A percentile compares a stretch with the other conserved stretches of the same genome.
Evolutionary conservation across 2,329 filamentous ascomycete genomes (phyloP).

Genomic region (Podosphaera leucotricha): DNA sequence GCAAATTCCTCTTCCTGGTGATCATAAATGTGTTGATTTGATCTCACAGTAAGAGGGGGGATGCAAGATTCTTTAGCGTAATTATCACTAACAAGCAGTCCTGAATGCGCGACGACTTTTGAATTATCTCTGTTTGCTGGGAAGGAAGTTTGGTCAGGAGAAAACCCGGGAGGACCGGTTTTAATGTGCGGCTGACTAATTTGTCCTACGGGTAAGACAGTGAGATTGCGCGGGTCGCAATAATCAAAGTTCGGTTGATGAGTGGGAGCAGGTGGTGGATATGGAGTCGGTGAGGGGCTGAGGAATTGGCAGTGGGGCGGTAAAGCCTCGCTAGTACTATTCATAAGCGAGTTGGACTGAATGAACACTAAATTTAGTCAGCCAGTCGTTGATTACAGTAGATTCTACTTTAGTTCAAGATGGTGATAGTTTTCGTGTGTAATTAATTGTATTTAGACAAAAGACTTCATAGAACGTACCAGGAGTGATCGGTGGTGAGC

Average conservation of each 20-base stretch:
- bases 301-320: slow-evolving; percentile 46
- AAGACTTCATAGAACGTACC: slow-evolving; percentile 33
- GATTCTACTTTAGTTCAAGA: too few species aligned
- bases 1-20: slow-evolving; percentile 71
- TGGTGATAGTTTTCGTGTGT: too few species aligned
- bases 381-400: too few species aligned
- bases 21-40: slow-evolving; percentile 52
- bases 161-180: slow-evolving; percentile 27
- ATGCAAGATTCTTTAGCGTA: slow-evolving; percentile 28
- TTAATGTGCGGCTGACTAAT: slow-evolving; percentile 18
- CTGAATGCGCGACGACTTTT: slow-evolving; percentile 11
- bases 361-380: slow-evolving; percentile 30
- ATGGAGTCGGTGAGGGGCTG: slow-evolving; percentile 54
- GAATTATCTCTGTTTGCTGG: slow-evolving; percentile 40
- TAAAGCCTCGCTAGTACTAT: slow-evolving; percentile 34
- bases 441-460: not conserved
- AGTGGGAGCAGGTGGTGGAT: slow-evolving; percentile 43
- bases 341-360: slow-evolving; percentile 39
- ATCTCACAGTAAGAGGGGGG: slow-evolving; percentile 20
- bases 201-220: slow-evolving; percentile 31
- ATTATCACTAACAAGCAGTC: slow-evolving; percentile 16
- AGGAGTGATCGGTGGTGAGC: slow-evolving; percentile 74
- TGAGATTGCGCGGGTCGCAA: slow-evolving; percentile 78
- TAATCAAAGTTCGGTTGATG: slow-evolving; percentile 55
- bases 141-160: slow-evolving; percentile 38